Conservation (phyloP, 2,329 filamentous ascomycete genomes). For the Xylariaceae sp. region DNA sequence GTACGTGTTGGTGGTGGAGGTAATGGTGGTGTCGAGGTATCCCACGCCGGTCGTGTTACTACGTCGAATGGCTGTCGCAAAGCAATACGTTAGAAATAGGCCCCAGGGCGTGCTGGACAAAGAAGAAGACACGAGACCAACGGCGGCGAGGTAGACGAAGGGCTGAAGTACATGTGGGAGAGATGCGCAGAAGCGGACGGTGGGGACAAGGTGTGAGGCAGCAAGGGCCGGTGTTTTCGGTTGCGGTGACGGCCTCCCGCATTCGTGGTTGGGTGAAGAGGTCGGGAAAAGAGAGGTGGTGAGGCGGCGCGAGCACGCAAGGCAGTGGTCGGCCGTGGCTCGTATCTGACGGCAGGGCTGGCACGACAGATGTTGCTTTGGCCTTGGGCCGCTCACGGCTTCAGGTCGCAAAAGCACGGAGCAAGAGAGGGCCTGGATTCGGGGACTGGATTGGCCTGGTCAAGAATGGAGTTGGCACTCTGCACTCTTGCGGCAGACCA, state of each 20-base stretch:
- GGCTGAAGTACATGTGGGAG: conserved; percentile 5
- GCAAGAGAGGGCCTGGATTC: neutral
- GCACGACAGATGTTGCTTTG: neutral
- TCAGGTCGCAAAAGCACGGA: neutral
- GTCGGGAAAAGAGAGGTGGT: conserved; percentile 2
- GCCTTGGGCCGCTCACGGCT: neutral
- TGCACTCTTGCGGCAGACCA: no score
- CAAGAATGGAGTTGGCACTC: no score
- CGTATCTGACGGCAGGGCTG: neutral
- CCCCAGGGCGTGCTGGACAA: no score
- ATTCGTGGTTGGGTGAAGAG: conserved; percentile 9
- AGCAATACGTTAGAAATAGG: no score
- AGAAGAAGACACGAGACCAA: no score
- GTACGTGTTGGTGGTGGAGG: no score
- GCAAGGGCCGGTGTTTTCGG: conserved; percentile 8
- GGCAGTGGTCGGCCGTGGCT: neutral
- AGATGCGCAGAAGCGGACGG: conserved; percentile 12
- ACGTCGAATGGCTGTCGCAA: no score
- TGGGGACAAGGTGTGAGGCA: conserved; percentile 7
- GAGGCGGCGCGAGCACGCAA: neutral
- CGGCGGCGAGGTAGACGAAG: conserved; percentile 5
- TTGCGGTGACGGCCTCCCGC: conserved; percentile 9
- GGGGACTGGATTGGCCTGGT: neutral
- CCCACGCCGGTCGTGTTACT: no score
- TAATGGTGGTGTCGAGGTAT: no score